phyloP scores from a whole-genome alignment of 2,329 filamentous ascomycete species.

The Tolypocladium guangdongense region DNA sequence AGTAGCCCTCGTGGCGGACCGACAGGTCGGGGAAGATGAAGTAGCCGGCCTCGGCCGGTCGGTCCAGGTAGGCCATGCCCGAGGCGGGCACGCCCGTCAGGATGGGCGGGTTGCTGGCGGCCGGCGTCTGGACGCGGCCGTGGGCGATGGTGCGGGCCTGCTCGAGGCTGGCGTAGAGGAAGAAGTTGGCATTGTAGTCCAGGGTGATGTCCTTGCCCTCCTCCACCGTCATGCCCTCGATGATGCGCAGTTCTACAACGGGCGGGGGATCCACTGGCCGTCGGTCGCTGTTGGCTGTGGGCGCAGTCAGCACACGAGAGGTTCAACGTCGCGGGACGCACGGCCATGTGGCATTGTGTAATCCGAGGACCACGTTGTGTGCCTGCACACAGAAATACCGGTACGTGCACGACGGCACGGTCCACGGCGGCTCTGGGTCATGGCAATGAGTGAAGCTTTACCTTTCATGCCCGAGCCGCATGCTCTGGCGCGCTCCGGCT shows the following conservation, averaged over 20 bases:
- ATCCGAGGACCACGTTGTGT: no score
- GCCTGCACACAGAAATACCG: background rate
- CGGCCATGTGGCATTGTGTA: background rate
- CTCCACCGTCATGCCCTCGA: constrained; percentile 55
- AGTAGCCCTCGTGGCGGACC: constrained; percentile 88
- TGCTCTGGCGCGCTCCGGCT: constrained; percentile 86
- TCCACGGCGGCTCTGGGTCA: no score
- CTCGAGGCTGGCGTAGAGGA: constrained; percentile 87
- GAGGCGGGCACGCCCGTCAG: constrained; percentile 90
- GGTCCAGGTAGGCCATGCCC: constrained; percentile 90
- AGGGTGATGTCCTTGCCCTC: constrained; percentile 68
- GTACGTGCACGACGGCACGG: background rate
- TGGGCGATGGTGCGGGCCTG: constrained; percentile 74
- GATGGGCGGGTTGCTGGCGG: constrained; percentile 67
- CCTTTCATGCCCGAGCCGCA: constrained; percentile 94
- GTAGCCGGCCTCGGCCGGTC: constrained; percentile 70
- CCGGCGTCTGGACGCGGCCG: constrained; percentile 57
- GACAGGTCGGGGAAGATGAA: constrained; percentile 97
- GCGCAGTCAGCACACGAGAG: constrained; percentile 8
- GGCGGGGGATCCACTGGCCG: constrained; percentile 90
- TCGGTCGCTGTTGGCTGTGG: constrained; percentile 48
- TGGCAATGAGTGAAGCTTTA: constrained; percentile 33
- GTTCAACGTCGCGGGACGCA: background rate
- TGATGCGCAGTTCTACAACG: constrained; percentile 83
- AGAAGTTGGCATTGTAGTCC: constrained; percentile 92